Evolutionary conservation across 257 asterid genomes (phyloP).

Genomic region (Ocimum tenuiflorum): DNA sequence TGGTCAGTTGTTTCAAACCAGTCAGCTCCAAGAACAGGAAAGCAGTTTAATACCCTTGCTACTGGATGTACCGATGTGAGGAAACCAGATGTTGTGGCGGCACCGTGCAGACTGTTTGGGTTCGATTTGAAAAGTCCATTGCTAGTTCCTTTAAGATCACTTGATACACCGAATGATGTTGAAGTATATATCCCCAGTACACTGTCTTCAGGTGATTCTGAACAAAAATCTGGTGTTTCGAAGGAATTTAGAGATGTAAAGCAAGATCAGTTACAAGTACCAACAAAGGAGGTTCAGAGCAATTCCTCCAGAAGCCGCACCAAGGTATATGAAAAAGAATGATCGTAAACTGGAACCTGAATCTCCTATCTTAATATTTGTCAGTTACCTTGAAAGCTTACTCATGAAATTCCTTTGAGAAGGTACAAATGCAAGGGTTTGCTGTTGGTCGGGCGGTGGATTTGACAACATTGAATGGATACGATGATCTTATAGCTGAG

Average conservation of each 20-base stretch:
- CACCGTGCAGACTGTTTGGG: conserved; percentile 72
- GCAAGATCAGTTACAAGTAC: conserved; percentile 36
- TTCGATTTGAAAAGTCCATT: conserved; percentile 63
- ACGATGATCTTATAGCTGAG: conserved; percentile 59
- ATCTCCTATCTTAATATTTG: not conserved
- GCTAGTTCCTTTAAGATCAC: conserved; percentile 22
- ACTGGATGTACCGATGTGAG: conserved; percentile 33
- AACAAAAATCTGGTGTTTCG: conserved; percentile 57
- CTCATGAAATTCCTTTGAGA: conserved; percentile 17
- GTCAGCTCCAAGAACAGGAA: conserved; percentile 28
- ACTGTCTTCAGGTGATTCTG: conserved; percentile 51
- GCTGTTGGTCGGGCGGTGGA: conserved; percentile 96
- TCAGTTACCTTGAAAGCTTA: not conserved
- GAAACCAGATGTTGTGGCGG: conserved; percentile 38
- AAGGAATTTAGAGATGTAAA: conserved; percentile 40
- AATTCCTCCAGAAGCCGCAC: conserved; percentile 75
- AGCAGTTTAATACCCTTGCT: conserved; percentile 23
- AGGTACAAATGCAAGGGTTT: conserved; percentile 99
- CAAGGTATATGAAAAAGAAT: conserved; percentile 52
- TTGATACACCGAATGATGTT: conserved; percentile 17
- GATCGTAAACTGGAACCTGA: not conserved
- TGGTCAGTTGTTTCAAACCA: conserved; percentile 50
- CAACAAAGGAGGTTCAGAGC: conserved; percentile 53
- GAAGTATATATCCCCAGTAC: conserved; percentile 30
- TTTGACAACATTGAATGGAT: conserved; percentile 62